phyloP scores from a whole-genome alignment of 208 protist species.

The Strigomonas galati region DNA sequence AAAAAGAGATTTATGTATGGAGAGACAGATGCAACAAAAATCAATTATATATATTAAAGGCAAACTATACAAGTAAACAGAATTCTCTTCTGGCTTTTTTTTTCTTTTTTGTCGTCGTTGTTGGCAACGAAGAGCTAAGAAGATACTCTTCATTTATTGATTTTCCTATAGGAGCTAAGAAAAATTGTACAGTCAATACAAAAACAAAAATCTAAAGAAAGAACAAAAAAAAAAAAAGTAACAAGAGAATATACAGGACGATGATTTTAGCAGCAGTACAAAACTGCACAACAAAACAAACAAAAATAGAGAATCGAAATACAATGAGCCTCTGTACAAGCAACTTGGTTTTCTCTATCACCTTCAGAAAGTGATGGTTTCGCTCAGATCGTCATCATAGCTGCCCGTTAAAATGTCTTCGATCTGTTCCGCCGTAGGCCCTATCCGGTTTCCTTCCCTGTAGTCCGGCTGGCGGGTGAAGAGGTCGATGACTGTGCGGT shows the following conservation, averaged over 20 bases:
- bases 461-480: conserved; percentile 23
- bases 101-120: not conserved
- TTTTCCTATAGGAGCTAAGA: too few relatives aligned
- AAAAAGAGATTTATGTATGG: not conserved
- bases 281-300: not conserved
- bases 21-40: not conserved
- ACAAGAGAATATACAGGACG: not conserved
- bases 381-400: conserved; percentile 6
- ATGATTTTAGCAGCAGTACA: not conserved
- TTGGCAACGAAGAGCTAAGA: not conserved
- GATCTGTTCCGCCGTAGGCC: conserved; percentile 19
- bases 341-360: too few relatives aligned
- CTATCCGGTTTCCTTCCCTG: not conserved
- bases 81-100: too few relatives aligned
- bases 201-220: not conserved
- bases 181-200: not conserved
- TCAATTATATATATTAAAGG: not conserved
- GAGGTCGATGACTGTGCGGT: conserved; percentile 52
- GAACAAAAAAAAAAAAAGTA: conserved; percentile 9
- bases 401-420: conserved; percentile 37
- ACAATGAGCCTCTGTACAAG: too few relatives aligned
- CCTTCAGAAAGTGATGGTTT: not conserved
- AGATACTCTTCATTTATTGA: too few relatives aligned
- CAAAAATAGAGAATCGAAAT: too few relatives aligned
- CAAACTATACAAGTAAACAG: not conserved